Percentiles rank a stretch among this genome's conserved stretches.
Evolutionary conservation across 192 early-diverging fungal species (phyloP).

Genomic region (Gonapodya prolifera): DNA sequence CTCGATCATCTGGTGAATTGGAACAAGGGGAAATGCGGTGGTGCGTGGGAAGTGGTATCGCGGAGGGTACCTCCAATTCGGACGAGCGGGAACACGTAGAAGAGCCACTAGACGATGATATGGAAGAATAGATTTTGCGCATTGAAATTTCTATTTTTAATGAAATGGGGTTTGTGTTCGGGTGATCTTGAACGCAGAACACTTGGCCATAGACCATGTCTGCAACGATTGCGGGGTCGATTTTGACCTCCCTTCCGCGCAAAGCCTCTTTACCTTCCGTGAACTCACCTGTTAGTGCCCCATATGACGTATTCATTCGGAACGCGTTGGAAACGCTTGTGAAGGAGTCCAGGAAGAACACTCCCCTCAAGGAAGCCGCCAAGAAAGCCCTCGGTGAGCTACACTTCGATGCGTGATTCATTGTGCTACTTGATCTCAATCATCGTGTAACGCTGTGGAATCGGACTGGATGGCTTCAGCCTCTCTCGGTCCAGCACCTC

Average conservation of each 20-base stretch:
- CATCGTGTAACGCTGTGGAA: not conserved
- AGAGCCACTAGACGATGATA: not conserved
- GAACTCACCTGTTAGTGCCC: not conserved
- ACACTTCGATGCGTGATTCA: not conserved
- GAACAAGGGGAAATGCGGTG: too few species aligned
- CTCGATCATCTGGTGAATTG: not conserved
- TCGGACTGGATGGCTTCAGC: slow-evolving; percentile 11
- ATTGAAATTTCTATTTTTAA: not conserved
- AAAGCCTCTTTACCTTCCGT: not conserved
- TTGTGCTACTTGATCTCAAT: not conserved
- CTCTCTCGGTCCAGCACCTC: slow-evolving; percentile 11
- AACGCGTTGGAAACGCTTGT: slow-evolving; percentile 30
- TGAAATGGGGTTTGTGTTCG: too few species aligned
- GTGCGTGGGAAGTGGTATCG: too few species aligned
- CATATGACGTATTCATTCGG: slow-evolving; percentile 33
- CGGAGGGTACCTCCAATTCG: too few species aligned
- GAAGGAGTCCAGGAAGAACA: slow-evolving; percentile 30
- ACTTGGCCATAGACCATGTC: not conserved
- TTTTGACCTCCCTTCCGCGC: not conserved
- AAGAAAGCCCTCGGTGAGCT: slow-evolving; percentile 23
- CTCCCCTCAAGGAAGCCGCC: slow-evolving; percentile 19
- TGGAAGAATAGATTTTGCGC: not conserved
- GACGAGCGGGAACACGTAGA: not conserved
- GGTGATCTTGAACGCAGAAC: not conserved
- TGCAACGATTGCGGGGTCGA: not conserved